These are phyloP conservation scores for Termitomyces sp. DNA, from an alignment of 768 basidiomycete species.

Conservation along the genomic window DNA sequence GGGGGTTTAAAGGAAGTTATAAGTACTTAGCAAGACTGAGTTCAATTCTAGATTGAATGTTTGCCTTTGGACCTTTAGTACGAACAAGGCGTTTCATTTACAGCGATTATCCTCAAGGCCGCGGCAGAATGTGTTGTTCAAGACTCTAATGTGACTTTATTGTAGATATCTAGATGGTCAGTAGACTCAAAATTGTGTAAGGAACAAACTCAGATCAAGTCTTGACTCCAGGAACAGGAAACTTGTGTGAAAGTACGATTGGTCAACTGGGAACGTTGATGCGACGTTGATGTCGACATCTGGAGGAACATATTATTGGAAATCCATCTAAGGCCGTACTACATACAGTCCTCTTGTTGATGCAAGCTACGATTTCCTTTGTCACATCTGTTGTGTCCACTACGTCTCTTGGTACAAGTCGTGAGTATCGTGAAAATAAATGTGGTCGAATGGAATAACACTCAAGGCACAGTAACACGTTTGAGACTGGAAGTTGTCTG, in stretches of 20 bases:
- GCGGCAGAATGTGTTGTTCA: neutral
- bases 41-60: neutral
- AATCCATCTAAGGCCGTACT: too few species aligned
- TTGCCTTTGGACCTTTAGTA: neutral
- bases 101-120: neutral
- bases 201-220: neutral
- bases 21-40: neutral
- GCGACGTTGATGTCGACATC: too few species aligned
- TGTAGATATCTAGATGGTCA: neutral
- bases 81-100: neutral
- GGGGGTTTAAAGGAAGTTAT: neutral
- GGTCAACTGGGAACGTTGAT: neutral
- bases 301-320: neutral
- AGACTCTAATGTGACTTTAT: neutral
- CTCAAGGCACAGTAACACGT: too few species aligned
- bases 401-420: neutral
- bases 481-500: too few species aligned
- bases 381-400: too few species aligned
- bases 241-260: neutral
- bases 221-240: neutral
- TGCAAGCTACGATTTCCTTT: too few species aligned
- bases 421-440: neutral
- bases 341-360: too few species aligned
- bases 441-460: neutral
- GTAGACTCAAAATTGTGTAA: neutral